Conservation (phyloP, 768 basidiomycete genomes). For the Tricholoma sp. region DNA sequence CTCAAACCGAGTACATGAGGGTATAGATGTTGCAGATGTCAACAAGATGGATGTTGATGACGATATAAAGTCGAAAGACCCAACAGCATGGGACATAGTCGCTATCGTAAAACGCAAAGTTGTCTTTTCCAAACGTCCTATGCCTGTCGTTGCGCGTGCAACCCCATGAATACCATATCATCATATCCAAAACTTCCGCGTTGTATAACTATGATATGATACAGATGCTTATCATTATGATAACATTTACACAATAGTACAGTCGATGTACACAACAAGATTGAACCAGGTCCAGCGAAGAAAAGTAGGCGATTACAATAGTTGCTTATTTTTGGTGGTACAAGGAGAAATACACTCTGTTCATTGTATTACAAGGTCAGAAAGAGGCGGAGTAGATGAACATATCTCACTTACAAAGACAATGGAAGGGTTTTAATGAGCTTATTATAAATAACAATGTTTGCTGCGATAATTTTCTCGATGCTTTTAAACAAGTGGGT, state of each 20-base stretch:
- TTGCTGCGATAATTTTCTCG: background rate
- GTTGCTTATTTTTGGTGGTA: background rate
- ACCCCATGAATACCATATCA: background rate
- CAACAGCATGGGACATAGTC: slow-evolving; percentile 50
- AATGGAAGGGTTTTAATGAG: background rate
- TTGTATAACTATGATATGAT: background rate
- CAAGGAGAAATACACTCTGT: background rate
- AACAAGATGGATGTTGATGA: slow-evolving; percentile 11
- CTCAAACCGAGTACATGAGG: slow-evolving; percentile 10
- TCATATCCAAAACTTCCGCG: background rate
- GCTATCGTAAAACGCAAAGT: slow-evolving; percentile 80
- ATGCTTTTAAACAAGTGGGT: background rate
- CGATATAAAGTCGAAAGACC: slow-evolving; percentile 12
- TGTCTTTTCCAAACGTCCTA: slow-evolving; percentile 78
- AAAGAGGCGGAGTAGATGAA: background rate
- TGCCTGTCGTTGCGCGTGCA: slow-evolving; percentile 47
- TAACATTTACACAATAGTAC: background rate
- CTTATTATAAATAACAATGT: background rate
- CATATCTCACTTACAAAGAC: background rate
- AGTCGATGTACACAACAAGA: slow-evolving; percentile 1
- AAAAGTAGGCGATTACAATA: background rate
- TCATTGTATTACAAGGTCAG: background rate
- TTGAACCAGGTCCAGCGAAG: background rate
- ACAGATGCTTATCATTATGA: background rate
- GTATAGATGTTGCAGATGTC: slow-evolving; percentile 10